Conservation (phyloP, 2,329 filamentous ascomycete genomes). For the Ophiostoma sp. region DNA sequence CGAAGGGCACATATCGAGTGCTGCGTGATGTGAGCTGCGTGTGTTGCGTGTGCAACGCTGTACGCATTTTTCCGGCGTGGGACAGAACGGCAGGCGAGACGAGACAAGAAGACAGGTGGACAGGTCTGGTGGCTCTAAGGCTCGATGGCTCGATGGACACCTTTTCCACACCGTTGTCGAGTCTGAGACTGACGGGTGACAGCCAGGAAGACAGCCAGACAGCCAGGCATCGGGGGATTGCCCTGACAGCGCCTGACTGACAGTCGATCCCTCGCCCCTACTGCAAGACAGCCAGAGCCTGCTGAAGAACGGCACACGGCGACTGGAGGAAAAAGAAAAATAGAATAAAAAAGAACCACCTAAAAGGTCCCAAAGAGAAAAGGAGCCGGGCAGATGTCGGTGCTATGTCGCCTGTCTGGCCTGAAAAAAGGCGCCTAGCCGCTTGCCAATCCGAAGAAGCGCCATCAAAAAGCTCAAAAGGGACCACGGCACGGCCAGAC, state of each 20-base stretch:
- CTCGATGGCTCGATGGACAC: not conserved
- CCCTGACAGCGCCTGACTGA: not conserved
- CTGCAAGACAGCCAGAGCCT: conserved; percentile 12
- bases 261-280: not conserved
- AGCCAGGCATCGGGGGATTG: not conserved
- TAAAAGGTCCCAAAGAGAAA: not conserved
- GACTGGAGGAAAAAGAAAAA: not conserved
- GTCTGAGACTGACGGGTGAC: not conserved
- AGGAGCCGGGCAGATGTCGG: conserved; percentile 25
- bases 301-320: not conserved
- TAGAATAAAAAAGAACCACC: not conserved
- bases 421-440: conserved; percentile 18
- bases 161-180: not conserved
- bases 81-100: not conserved
- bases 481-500: conserved; percentile 13
- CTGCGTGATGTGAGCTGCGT: not conserved
- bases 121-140: not conserved
- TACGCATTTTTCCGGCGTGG: conserved; percentile 14
- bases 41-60: conserved; percentile 13
- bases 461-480: conserved; percentile 19
- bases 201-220: not conserved
- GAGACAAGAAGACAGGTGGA: not conserved
- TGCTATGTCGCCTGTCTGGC: conserved; percentile 17
- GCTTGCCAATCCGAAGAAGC: conserved; percentile 26
- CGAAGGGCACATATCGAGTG: not conserved